Conservation (phyloP, 1,284 basidiomycete species). For the Sutorius eximius region DNA sequence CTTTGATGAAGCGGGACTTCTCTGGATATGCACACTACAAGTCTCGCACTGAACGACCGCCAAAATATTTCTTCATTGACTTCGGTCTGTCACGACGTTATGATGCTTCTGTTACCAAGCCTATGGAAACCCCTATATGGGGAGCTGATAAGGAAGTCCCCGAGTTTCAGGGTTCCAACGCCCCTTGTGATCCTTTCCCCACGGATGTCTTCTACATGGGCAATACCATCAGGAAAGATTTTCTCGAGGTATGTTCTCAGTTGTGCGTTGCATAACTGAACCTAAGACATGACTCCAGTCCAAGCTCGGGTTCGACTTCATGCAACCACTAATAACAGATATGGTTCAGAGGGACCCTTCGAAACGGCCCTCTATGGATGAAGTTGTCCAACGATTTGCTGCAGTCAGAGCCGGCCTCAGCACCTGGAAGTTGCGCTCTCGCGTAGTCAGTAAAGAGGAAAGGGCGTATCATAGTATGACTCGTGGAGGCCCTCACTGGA, state of each 20-base stretch:
- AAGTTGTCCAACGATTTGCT: constrained; percentile 15
- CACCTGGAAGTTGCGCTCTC: constrained; percentile 20
- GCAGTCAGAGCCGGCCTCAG: constrained; percentile 1
- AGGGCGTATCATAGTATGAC: background rate
- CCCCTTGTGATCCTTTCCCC: constrained; percentile 10
- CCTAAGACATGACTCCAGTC: background rate
- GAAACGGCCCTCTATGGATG: constrained; percentile 22
- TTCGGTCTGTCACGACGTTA: background rate
- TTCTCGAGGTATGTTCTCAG: constrained; percentile 21
- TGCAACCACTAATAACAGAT: constrained; percentile 16
- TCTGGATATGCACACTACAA: background rate
- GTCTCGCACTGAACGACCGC: constrained; percentile 19
- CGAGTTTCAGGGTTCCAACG: constrained; percentile 14
- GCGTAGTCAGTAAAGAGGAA: constrained; percentile 11
- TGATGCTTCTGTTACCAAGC: background rate
- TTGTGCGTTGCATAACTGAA: background rate
- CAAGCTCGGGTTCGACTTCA: constrained; percentile 16
- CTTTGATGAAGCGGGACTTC: background rate
- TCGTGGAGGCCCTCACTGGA: constrained; percentile 15
- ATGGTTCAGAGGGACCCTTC: constrained; percentile 20
- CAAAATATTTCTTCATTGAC: constrained; percentile 12
- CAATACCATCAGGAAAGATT: constrained; percentile 16
- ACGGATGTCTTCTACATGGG: constrained; percentile 24
- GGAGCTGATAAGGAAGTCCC: constrained; percentile 5
- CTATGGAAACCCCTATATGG: constrained; percentile 16